Evolutionary conservation across 352 stramenopile species (phyloP), one percentile per base, ranked within the genome.

Genomic region (Phytopythium delawarense): DNA sequence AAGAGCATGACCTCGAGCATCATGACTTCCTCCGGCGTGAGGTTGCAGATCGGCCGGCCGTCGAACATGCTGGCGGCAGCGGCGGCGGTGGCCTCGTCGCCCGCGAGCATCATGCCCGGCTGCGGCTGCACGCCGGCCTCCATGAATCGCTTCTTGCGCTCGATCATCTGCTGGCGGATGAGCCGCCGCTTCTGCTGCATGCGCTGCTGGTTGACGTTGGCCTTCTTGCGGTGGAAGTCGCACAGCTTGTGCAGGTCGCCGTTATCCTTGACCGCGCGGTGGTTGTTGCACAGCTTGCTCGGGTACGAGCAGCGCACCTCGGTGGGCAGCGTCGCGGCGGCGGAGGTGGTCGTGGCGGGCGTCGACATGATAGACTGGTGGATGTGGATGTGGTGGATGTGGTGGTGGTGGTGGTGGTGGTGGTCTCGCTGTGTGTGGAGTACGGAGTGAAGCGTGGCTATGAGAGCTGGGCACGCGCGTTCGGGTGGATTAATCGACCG

Each of bases 221-320:
- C 73, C 63, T 82, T 81, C 35, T 80, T 67, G 51, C 76, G 73
- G 49, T 84, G 76, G 57, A 77, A 78, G 53, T 75, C 76, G 65
- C 76, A 84, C 54, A 82, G 75, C 59, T 79, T 84, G 73, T 84
- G 76, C n/a, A 80, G 55, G 35, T 76, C 74, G 28, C 76, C 76
- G 57, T 79, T 78, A 48, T 75, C 69, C 60, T 84, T 84, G 48
- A 72, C 65, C 0, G 71, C 75, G 30, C 71, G 76, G 34, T 54
- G 62, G 59, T 84, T 79, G 42, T 76, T 69, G 58, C 75, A 84
- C 30, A 70, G 70, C 62, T 83, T 83, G 71, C 71, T 79, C 21
- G 75, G 69, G 69, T 83, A 83, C 42, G 70, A 71, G 59, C 74
- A 82, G n/a, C 78, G 73, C 23, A 87, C 70, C 32, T 89, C 80